phyloP scores from a whole-genome alignment of 495 filamentous ascomycete species.

The Cetradonia linearis region DNA sequence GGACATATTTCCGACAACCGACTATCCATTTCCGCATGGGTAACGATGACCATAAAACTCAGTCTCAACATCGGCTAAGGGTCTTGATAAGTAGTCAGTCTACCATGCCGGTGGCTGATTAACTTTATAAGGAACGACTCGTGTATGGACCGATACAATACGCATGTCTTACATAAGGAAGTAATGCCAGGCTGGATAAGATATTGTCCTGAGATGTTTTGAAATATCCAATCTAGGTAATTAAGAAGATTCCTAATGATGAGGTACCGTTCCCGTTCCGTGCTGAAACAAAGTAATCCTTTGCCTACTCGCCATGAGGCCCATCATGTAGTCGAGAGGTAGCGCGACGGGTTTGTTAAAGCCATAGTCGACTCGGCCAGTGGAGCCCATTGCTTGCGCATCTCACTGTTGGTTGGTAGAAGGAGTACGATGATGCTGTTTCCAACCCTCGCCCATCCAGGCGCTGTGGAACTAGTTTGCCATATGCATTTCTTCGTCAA shows the following conservation, averaged over 20 bases:
- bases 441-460: slow-evolving; percentile 1
- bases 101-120: background rate
- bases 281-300: background rate
- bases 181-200: background rate
- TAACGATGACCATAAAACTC: too few species aligned
- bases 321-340: background rate
- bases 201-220: background rate
- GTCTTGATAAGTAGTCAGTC: background rate
- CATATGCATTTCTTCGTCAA: background rate
- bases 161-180: background rate
- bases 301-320: background rate
- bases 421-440: slow-evolving; percentile 1
- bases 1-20: slow-evolving; percentile 1
- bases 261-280: background rate
- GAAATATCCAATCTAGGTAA: background rate
- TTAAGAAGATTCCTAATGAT: background rate
- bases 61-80: background rate
- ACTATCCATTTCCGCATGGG: background rate
- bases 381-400: slow-evolving; percentile 7
- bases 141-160: background rate
- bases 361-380: background rate
- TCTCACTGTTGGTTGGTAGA: slow-evolving; percentile 1
- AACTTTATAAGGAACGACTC: background rate
- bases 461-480: background rate
- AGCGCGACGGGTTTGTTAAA: background rate